These are phyloP conservation scores for Baeospora myosura DNA, from an alignment of 1,284 basidiomycete genomes.

Conservation along the genomic window DNA sequence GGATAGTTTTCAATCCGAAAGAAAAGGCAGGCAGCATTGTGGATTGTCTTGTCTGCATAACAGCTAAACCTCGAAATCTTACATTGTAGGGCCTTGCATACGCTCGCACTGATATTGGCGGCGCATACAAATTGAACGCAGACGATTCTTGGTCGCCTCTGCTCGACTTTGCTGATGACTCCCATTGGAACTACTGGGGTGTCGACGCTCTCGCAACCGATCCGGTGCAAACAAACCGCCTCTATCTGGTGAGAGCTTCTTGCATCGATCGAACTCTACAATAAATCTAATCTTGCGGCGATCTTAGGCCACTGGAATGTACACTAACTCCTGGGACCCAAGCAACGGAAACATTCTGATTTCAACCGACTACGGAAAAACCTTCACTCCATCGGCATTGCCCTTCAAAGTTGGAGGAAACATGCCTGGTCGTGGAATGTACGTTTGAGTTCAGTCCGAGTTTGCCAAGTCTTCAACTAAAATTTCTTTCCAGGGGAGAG, in stretches of 20 bases:
- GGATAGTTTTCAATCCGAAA: constrained; percentile 55
- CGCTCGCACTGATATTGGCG: constrained; percentile 61
- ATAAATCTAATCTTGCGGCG: not conserved
- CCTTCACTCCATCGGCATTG: constrained; percentile 42
- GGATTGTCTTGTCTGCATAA: not conserved
- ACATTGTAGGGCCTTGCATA: constrained; percentile 62
- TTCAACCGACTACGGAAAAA: constrained; percentile 49
- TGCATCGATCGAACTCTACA: not conserved
- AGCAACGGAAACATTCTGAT: constrained; percentile 61
- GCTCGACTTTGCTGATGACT: constrained; percentile 49
- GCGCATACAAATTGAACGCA: constrained; percentile 54
- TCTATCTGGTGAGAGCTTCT: constrained; percentile 37
- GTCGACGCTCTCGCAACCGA: constrained; percentile 59
- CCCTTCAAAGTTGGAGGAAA: constrained; percentile 51
- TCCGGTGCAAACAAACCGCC: constrained; percentile 45
- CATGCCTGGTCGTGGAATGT: constrained; percentile 59
- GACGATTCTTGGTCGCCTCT: constrained; percentile 56
- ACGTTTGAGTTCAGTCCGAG: constrained; percentile 4
- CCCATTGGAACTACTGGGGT: constrained; percentile 59
- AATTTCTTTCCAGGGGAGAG: constrained; percentile 28
- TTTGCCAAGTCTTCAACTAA: no score
- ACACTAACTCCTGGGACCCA: constrained; percentile 61
- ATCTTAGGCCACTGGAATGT: constrained; percentile 52
- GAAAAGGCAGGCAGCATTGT: constrained; percentile 24
- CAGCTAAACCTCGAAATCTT: constrained; percentile 18